Percentiles rank a stretch among this genome's conserved stretches.
Conservation (phyloP, 768 basidiomycete species). For the Trametes cingulata region DNA sequence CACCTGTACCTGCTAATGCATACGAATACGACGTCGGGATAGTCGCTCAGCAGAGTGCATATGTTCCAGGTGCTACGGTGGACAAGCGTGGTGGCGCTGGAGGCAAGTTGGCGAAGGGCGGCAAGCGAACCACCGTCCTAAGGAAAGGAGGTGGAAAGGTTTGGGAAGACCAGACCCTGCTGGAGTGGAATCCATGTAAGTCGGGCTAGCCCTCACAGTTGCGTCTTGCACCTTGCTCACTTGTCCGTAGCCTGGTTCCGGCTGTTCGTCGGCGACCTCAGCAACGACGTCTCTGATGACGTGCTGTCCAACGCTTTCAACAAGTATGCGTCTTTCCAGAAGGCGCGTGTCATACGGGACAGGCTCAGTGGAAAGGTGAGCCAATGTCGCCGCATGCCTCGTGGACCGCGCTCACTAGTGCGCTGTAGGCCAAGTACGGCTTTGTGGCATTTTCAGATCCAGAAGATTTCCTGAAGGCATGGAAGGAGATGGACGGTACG, state of each 20-base stretch:
- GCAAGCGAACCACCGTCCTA: constrained; percentile 90
- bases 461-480: constrained; percentile 96
- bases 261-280: constrained; percentile 95
- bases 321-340: constrained; percentile 91
- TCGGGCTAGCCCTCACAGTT: constrained; percentile 16
- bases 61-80: constrained; percentile 89
- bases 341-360: constrained; percentile 94
- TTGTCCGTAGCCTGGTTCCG: constrained; percentile 83
- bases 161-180: constrained; percentile 96
- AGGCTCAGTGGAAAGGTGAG: constrained; percentile 88
- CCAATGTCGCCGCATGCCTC: neutral
- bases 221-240: constrained; percentile 15
- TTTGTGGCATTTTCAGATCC: constrained; percentile 98
- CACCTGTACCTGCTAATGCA: constrained; percentile 85
- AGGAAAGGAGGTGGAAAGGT: constrained; percentile 95
- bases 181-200: constrained; percentile 97
- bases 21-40: constrained; percentile 93
- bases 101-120: constrained; percentile 84
- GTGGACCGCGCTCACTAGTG: constrained; percentile 12
- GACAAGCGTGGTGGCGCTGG: constrained; percentile 86
- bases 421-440: constrained; percentile 84
- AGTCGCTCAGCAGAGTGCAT: constrained; percentile 87
- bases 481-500: constrained; percentile 99
- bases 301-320: constrained; percentile 91
- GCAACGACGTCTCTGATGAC: constrained; percentile 97